Evolutionary conservation across 805 yeast genomes (phyloP), one percentile per base, ranked within the genome.

Genomic region (Allodekkera sacchari): DNA sequence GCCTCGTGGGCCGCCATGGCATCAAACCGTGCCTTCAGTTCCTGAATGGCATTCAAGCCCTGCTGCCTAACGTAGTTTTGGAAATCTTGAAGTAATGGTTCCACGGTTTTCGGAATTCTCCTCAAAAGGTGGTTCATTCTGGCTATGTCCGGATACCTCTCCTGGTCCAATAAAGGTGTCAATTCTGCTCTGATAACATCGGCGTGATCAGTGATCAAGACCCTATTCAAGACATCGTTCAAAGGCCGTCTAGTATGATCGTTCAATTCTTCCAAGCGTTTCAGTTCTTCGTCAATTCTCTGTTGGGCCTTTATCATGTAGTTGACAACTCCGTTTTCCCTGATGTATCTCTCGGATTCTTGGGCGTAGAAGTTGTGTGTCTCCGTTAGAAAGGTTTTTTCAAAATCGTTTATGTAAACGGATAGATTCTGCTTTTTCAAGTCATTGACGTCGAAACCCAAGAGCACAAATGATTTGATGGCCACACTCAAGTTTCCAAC

Each of bases 391-490:
- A 85, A 92, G 24, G 76, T 74, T 26, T 61, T 66, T 55, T 92
- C 96, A 49, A 89, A 92, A 45, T 71, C 70, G 35, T 76, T 76
- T 42, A 81, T 74, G 59, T 92, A 92, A 20, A 88, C 87, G 14
- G 77, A 69, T 48, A 88, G 65, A 50, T 83, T 85, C 32, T 84
- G 74, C 50, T 85, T 87, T 59, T 83, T 87, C 54, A 83, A 68
- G 57, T 87, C 96, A 52, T 81, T 87, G 36, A 76, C 77, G 52
- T 92, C 97, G 44, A 94, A 79, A 4, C 98, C 97, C 41, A 92
- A 66, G 27, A 77, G 71, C 9, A 89, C 96, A 61, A 88, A 76
- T 1, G 96, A 88, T 47, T 76, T 80, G 39, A 89, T 82, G 1
- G 92, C 87, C 25, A 72, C 64, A 22, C 83, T 73, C 27, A 92